Base-by-base conservation (phyloP, 148 eudicot species). In the Salicornia ramosissima region DNA sequence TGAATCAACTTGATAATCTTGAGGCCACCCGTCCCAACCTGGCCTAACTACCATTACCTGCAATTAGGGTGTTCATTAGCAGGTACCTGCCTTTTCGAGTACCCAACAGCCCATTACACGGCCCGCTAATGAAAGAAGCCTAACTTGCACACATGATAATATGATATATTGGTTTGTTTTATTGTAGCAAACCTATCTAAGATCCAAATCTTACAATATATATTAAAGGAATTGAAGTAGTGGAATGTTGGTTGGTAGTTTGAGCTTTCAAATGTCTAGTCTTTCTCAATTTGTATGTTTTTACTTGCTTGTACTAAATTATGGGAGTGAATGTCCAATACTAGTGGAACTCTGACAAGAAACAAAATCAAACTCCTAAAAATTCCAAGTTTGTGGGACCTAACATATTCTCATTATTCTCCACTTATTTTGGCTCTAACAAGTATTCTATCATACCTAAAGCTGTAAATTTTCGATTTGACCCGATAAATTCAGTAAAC, bases 241-340 rank as follows among this genome's bases (percentile, higher is more conserved):
- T 60, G 64, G 64, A 60, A 60, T 34, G 26, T 60, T 60, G 64
- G 64, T 60, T 60, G 64, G 45, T 31, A 16, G 5, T 60, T 60
- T 18, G 45, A 60, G n/a, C 43, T 34, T 60, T 60, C 10, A 21
- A 46, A 46, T 46, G 50, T 46, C 14, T n/a, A 5, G 16, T 33
- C 6, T 31, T 18, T 25, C 7, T 34, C 25, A 33, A 31, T 31
- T 26, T 31, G 0, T n/a, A 34, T 8, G 36, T 36, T 36, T 36
- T 36, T 36, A 36, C 8, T 36, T 36, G 40, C 8, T 36, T 36
- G 40, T 4, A 36, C 40, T 8, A 8, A 36, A 4, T 3, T 3
- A 36, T 36, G 40, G 40, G 40, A 36, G 4, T 36, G 29, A 29
- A 28, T 57, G 34, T 57, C 26, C 62, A 15, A 29, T 46, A 57